Evolutionary conservation across 2,329 filamentous ascomycete genomes (phyloP).

Genomic region (Talaromyces sp.): DNA sequence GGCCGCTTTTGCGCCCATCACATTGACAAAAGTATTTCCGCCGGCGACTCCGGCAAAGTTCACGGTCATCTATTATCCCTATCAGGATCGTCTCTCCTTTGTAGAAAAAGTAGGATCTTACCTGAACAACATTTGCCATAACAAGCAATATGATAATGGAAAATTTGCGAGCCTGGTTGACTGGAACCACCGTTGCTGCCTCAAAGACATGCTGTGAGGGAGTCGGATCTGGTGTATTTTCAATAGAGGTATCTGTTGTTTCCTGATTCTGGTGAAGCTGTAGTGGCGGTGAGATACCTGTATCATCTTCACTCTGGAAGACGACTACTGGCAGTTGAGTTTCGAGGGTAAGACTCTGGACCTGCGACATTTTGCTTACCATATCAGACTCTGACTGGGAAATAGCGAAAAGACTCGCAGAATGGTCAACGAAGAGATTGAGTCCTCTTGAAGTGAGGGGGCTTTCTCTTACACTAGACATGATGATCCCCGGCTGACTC

Average conservation of each 20-base stretch:
- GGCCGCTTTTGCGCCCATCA: constrained; percentile 21
- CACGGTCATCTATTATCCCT: constrained; percentile 25
- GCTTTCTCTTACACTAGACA: background rate
- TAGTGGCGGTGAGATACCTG: background rate
- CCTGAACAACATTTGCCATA: constrained; percentile 28
- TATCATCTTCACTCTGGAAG: background rate
- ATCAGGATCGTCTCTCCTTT: background rate
- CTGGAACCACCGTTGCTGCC: constrained; percentile 18
- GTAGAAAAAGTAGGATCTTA: constrained; percentile 7
- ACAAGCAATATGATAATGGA: constrained; percentile 24
- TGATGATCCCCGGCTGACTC: background rate
- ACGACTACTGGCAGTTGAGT: background rate
- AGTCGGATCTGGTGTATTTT: background rate
- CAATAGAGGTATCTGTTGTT: background rate
- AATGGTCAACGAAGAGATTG: too few relatives aligned
- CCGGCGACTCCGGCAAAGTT: constrained; percentile 29
- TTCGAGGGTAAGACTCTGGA: background rate
- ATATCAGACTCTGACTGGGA: background rate
- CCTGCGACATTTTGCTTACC: background rate
- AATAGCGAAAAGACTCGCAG: background rate
- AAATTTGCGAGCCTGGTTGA: constrained; percentile 21
- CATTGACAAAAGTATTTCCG: constrained; percentile 23
- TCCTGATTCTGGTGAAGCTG: background rate
- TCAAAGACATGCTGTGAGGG: constrained; percentile 24
- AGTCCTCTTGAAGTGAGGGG: background rate